A percentile compares a stretch with the other conserved stretches of the same genome.
Conservation (phyloP, 768 basidiomycete species). For the Pleurotus pulmonarius region DNA sequence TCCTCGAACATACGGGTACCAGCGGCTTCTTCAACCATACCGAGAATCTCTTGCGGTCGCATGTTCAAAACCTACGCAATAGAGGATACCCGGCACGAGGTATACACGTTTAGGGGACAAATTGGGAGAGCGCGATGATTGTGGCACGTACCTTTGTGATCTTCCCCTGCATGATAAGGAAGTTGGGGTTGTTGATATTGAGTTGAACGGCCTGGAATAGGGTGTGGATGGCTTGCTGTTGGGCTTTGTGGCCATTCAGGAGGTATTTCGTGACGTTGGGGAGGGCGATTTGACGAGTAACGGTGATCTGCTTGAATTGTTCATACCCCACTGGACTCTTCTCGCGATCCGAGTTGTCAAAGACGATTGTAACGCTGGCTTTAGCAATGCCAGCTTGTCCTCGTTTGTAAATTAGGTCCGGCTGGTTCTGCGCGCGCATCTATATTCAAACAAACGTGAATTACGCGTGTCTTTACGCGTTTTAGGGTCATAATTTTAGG, state of each 20-base stretch:
- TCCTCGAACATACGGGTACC: slow-evolving; percentile 99
- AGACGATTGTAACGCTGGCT: slow-evolving; percentile 97
- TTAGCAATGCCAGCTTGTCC: slow-evolving; percentile 96
- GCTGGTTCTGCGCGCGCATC: slow-evolving; percentile 95
- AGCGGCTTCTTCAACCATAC: slow-evolving; percentile 98
- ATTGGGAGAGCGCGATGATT: neutral
- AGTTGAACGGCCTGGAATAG: slow-evolving; percentile 96
- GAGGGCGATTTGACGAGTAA: slow-evolving; percentile 92
- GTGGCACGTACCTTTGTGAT: slow-evolving; percentile 79
- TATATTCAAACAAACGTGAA: slow-evolving; percentile 25
- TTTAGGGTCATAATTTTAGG: neutral
- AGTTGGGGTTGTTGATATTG: slow-evolving; percentile 99
- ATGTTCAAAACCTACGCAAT: slow-evolving; percentile 80
- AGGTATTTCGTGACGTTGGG: slow-evolving; percentile 95
- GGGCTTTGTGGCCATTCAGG: slow-evolving; percentile 91
- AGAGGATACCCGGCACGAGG: neutral
- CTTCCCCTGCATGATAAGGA: slow-evolving; percentile 99
- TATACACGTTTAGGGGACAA: neutral
- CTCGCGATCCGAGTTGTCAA: slow-evolving; percentile 90
- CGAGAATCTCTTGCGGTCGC: slow-evolving; percentile 95
- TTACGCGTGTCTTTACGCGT: slow-evolving; percentile 8
- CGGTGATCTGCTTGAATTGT: slow-evolving; percentile 84
- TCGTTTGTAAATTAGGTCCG: slow-evolving; percentile 98
- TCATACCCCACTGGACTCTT: slow-evolving; percentile 84
- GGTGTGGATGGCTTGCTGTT: slow-evolving; percentile 80